phyloP scores from a whole-genome alignment of 2,329 filamentous ascomycete species.

The Oidium heveae region DNA sequence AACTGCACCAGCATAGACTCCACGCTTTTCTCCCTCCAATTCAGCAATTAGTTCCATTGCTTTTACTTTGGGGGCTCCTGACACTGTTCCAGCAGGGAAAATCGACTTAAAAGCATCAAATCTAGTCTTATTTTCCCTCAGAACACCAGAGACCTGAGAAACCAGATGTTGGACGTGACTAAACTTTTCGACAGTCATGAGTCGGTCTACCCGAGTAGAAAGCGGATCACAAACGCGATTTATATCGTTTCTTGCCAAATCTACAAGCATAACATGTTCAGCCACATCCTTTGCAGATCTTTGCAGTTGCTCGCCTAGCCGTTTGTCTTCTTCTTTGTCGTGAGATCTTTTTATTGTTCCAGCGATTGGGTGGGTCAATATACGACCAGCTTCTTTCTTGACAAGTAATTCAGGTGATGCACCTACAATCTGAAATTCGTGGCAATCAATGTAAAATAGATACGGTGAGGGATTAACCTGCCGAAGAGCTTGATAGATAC shows the following conservation, averaged over 20 bases:
- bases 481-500: conserved; percentile 85
- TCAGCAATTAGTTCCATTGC: conserved; percentile 97
- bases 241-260: conserved; percentile 85
- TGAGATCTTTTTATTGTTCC: conserved; percentile 78
- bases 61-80: conserved; percentile 79
- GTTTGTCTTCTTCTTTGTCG: conserved; percentile 57
- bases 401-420: conserved; percentile 87
- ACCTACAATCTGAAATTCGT: conserved; percentile 81
- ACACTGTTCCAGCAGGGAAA: conserved; percentile 90
- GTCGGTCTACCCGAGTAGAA: conserved; percentile 68
- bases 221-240: conserved; percentile 85
- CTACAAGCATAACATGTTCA: conserved; percentile 94
- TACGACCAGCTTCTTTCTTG: conserved; percentile 62
- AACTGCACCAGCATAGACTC: conserved; percentile 85
- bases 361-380: conserved; percentile 92
- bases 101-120: conserved; percentile 94
- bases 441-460: conserved; percentile 84
- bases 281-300: conserved; percentile 73
- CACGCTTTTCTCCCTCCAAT: conserved; percentile 77
- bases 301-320: conserved; percentile 50
- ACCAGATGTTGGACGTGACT: conserved; percentile 94
- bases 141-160: conserved; percentile 79
- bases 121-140: conserved; percentile 59
- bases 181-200: conserved; percentile 90
- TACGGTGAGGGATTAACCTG: conserved; percentile 97